A percentile compares a stretch with the other conserved stretches of the same genome.
phyloP scores from a whole-genome alignment of 108 stramenopile genomes.

The Epithemia pelagica region DNA sequence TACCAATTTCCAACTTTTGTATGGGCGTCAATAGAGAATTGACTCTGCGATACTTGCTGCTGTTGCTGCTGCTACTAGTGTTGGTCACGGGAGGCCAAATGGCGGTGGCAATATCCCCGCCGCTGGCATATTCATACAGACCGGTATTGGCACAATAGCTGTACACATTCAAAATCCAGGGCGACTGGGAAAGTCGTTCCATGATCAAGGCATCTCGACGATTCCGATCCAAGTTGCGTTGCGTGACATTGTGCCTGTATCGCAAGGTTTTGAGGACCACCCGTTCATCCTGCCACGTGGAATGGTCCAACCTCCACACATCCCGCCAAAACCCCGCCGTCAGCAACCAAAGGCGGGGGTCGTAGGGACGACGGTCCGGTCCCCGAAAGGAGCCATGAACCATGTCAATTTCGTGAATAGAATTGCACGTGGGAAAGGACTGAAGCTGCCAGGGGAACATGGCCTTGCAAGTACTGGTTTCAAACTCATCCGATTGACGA shows the following conservation, averaged over 20 bases:
- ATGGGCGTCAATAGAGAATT: not conserved
- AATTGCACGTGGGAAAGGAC: conserved; percentile 64
- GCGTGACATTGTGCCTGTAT: conserved; percentile 32
- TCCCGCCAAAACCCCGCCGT: conserved; percentile 68
- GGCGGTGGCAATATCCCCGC: conserved; percentile 33
- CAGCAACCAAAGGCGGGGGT: conserved; percentile 12
- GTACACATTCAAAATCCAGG: conserved; percentile 63
- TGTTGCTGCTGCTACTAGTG: not conserved
- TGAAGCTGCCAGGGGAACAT: conserved; percentile 55
- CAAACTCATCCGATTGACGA: conserved; percentile 29
- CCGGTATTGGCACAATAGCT: conserved; percentile 66
- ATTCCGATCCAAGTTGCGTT: conserved; percentile 56
- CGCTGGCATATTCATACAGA: conserved; percentile 48
- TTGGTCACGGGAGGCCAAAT: conserved; percentile 6
- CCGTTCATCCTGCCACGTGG: conserved; percentile 1
- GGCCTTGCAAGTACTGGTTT: conserved; percentile 42
- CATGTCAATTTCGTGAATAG: conserved; percentile 58
- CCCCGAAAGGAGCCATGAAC: not conserved
- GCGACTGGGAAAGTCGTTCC: conserved; percentile 57
- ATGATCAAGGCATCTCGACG: conserved; percentile 71
- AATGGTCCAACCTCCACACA: conserved; percentile 35
- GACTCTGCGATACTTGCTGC: not conserved
- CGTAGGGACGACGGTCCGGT: not conserved
- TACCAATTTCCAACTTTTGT: conserved; percentile 15
- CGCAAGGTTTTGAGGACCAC: conserved; percentile 48